A percentile compares a stretch with the other conserved stretches of the same genome.
Evolutionary conservation across 2,329 filamentous ascomycete genomes (phyloP).

Genomic region (Colletotrichum sp.): DNA sequence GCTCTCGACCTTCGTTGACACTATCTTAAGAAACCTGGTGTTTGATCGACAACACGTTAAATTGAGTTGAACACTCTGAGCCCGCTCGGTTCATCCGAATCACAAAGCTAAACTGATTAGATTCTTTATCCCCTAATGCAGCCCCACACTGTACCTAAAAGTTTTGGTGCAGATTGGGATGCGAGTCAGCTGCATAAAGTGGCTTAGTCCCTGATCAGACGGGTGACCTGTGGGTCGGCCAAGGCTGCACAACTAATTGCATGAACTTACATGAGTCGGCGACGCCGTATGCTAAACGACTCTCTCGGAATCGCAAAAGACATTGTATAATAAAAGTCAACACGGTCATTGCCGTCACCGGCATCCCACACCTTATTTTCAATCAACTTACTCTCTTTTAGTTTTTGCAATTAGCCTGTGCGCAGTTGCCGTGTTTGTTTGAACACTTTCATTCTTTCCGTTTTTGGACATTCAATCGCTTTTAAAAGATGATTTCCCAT

Average conservation of each 20-base stretch:
- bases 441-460: too few species aligned
- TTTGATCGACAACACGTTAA: not conserved
- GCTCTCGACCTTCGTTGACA: not conserved
- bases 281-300: not conserved
- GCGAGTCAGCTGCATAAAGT: not conserved
- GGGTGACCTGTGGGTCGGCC: not conserved
- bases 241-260: not conserved
- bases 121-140: not conserved
- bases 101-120: not conserved
- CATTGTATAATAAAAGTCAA: not conserved
- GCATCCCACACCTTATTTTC: not conserved
- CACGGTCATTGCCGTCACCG: not conserved
- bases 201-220: not conserved
- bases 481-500: not conserved
- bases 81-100: not conserved
- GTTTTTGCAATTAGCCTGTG: not conserved
- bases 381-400: not conserved
- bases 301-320: not conserved
- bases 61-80: not conserved
- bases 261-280: not conserved
- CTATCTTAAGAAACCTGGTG: not conserved
- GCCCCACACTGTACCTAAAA: not conserved
- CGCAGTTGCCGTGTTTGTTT: too few species aligned
- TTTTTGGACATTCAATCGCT: too few species aligned
- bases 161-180: not conserved